phyloP scores from a whole-genome alignment of 805 yeast genomes.

The Isabelozyma gotoi region DNA sequence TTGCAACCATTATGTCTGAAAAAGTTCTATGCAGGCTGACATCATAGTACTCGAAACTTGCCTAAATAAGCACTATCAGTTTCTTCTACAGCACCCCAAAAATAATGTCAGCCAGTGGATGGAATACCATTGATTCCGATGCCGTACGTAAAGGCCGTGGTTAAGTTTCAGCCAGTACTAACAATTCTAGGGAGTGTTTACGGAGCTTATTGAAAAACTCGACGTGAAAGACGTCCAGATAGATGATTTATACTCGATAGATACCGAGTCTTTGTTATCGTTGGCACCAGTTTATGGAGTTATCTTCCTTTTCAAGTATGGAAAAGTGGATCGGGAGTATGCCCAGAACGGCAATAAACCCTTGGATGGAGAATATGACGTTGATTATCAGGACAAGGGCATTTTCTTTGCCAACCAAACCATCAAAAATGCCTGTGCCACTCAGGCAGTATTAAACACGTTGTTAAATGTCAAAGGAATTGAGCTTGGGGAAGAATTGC shows the following conservation, averaged over 20 bases:
- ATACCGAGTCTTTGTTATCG: conserved; percentile 36
- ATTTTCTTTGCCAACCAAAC: conserved; percentile 65
- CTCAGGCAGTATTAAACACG: conserved; percentile 64
- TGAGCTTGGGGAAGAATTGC: conserved; percentile 49
- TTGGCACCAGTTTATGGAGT: conserved; percentile 54
- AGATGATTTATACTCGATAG: conserved; percentile 57
- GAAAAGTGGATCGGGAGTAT: conserved; percentile 34
- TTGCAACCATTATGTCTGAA: too few relatives aligned
- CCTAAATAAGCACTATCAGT: too few relatives aligned
- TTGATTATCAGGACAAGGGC: conserved; percentile 25
- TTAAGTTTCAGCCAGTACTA: conserved; percentile 4
- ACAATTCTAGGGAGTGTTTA: conserved; percentile 52
- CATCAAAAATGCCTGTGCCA: conserved; percentile 72
- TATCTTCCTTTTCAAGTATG: conserved; percentile 61
- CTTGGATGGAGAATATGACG: conserved; percentile 44
- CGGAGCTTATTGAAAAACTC: conserved; percentile 57
- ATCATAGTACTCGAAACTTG: too few relatives aligned
- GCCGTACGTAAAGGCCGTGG: conserved; percentile 36
- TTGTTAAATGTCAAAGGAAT: conserved; percentile 39
- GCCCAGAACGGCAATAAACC: conserved; percentile 34
- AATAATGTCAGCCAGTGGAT: conserved; percentile 28
- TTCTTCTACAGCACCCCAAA: neutral
- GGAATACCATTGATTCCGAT: conserved; percentile 69
- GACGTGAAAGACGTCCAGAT: conserved; percentile 55
- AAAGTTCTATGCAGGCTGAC: too few relatives aligned